Evolutionary conservation across 2,329 filamentous ascomycete genomes (phyloP).

Genomic region (Exophiala mesophila): DNA sequence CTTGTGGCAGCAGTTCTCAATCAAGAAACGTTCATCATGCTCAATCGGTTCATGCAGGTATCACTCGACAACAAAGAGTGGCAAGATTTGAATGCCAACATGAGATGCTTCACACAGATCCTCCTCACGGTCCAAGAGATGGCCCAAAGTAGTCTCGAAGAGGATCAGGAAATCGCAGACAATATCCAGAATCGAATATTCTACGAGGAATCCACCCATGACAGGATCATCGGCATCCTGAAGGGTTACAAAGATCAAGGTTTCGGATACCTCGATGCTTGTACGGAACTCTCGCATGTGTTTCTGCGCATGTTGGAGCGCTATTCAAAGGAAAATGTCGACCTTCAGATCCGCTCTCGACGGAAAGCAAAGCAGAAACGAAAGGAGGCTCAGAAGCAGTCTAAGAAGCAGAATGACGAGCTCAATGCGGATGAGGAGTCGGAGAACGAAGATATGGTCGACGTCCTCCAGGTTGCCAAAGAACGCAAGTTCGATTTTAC

Average conservation of each 20-base stretch:
- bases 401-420: constrained; percentile 35
- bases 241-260: constrained; percentile 89
- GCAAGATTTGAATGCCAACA: constrained; percentile 78
- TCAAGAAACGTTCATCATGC: constrained; percentile 87
- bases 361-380: constrained; percentile 69
- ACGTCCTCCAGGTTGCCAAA: constrained; percentile 64
- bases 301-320: constrained; percentile 87
- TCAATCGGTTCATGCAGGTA: constrained; percentile 77
- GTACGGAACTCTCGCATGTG: constrained; percentile 84
- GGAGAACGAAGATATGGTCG: constrained; percentile 68
- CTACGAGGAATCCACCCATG: constrained; percentile 93
- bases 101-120: constrained; percentile 94
- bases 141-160: constrained; percentile 74
- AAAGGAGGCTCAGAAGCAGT: constrained; percentile 52
- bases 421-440: constrained; percentile 54
- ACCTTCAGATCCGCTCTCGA: constrained; percentile 85
- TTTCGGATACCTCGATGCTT: constrained; percentile 86
- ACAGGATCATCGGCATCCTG: constrained; percentile 73
- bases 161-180: constrained; percentile 96
- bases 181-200: constrained; percentile 97
- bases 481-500: constrained; percentile 95
- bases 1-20: constrained; percentile 85
- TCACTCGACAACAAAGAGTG: constrained; percentile 79
- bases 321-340: constrained; percentile 90
- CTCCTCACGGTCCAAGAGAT: constrained; percentile 89